Evolutionary conservation across 805 yeast species (phyloP), one percentile per base, ranked within the genome.

Genomic region (Sugiyamaella marilandica): DNA sequence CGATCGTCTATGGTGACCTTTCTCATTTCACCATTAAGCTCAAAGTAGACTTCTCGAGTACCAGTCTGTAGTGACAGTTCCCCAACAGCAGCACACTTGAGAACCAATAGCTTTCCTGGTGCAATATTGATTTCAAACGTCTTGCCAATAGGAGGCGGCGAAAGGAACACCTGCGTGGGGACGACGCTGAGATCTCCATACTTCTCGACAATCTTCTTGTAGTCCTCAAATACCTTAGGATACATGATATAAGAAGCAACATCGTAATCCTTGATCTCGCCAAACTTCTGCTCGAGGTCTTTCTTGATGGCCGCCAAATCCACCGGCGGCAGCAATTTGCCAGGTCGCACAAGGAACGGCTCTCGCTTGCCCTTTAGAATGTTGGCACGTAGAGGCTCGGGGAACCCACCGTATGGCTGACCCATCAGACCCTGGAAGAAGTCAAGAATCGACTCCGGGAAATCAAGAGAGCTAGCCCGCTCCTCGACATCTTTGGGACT

Each of bases 401-500:
- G 99, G 96, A 94, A 94, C 8, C 99, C 99, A 62, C 99, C 99
- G 69, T 88, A 89, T 66, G 99, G 99, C 61, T 94, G 94, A 69
- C 99, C 99, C 87, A 94, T 94, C 70, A 94, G 80, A 64, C 99
- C 99, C 77, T 94, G 96, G 80, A 94, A 90, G 82, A 94, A 94
- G 73, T 94, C 99, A 70, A 94, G 80, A 14, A 94, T 97, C 18
- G 98, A 92, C 68, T 87, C 97, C 58, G 99, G 99, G 96, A 94
- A 92, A 74, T 94, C 99, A 63, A 94, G 80, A 53, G 89, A 87
- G 51, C 82, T 74, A 2, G 99, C 99, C 62, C 94, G 81, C 68
- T 85, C 84, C 69, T 76, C 78, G 57, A 94, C 95, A 66, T 94
- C 99, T 64, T 86, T 87, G 48, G 86, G 76, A 9, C 84, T 78